phyloP scores from a whole-genome alignment of 2,329 filamentous ascomycete species.

The Zymoseptoria brevis region DNA sequence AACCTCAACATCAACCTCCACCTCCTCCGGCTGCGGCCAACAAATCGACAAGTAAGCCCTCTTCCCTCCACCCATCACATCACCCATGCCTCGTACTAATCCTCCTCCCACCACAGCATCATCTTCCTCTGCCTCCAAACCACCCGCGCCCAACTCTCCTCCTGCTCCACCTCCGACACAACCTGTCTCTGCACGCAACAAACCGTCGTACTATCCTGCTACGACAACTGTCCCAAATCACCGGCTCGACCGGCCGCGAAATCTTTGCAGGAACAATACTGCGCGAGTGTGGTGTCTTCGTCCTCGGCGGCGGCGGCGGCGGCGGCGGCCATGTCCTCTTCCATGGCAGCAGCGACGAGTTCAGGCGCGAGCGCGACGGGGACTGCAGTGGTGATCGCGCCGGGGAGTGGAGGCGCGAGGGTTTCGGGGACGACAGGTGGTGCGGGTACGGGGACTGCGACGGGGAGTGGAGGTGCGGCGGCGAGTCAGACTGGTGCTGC shows the following conservation, averaged over 20 bases:
- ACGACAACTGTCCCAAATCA: slow-evolving; percentile 54
- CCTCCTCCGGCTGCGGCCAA: slow-evolving; percentile 28
- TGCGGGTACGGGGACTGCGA: slow-evolving; percentile 1
- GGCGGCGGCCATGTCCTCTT: background rate
- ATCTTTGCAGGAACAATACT: slow-evolving; percentile 30
- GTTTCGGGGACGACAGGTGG: background rate
- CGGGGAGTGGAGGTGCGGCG: slow-evolving; percentile 3
- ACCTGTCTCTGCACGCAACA: slow-evolving; percentile 52
- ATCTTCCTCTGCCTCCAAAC: slow-evolving; percentile 42
- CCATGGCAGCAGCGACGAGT: slow-evolving; percentile 42
- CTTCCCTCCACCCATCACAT: background rate
- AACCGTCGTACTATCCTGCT: slow-evolving; percentile 42
- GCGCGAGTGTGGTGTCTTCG: slow-evolving; percentile 27
- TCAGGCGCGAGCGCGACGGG: slow-evolving; percentile 25
- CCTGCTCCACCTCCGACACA: slow-evolving; percentile 44
- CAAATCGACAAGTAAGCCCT: slow-evolving; percentile 32
- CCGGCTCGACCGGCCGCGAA: slow-evolving; percentile 29
- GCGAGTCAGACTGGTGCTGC: slow-evolving; percentile 4
- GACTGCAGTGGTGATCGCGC: background rate
- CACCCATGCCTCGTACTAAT: background rate
- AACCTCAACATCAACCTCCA: slow-evolving; percentile 22
- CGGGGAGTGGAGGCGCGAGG: background rate
- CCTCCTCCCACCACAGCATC: slow-evolving; percentile 34
- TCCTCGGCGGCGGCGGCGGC: background rate
- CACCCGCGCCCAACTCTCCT: slow-evolving; percentile 35